Evolutionary conservation across 371 early-diverging fungal genomes (phyloP), one percentile per base, ranked within the genome.

Genomic region (Mucor irregularis): DNA sequence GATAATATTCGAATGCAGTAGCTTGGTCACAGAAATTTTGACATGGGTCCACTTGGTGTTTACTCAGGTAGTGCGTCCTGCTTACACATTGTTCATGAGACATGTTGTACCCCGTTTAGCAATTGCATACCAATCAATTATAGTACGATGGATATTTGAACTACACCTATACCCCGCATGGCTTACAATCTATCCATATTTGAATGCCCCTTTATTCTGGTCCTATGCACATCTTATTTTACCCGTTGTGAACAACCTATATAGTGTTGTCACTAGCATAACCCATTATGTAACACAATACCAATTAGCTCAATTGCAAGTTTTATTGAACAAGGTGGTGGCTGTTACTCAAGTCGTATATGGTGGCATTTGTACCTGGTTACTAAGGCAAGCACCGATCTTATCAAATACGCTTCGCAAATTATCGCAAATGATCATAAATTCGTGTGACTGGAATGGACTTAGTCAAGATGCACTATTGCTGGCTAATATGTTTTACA

Each of bases 371-470:
- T 50, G 46, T 10, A 9, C 16, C 14, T 66, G 61, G 61, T 21
- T 66, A 5, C 26, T 34, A 14, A 49, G 30, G 17, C 66, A 66
- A 31, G 66, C 66, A 1, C 66, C 66, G 38, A 16, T 56, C 5
- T 17, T 66, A 24, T 47, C 57, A 2, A 28, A 16, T 9, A 24
- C 40, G 1, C 31, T 61, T 14, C 49, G 53, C 6, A 48, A 54
- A n/a, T 30, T 21, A 1, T 56, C 38, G 34, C 22, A 33, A 28
- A 6, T 4, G 13, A 17, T 49, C 17, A 42, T 33, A 13, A 21
- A 26, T 25, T n/a, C 17, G 5, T 42, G 44, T n/a, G 43, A 61
- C 22, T 66, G 66, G 66, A 3, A 37, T 11, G 17, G 13, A 0
- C 21, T 60, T 1, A 16, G 11, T 14, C 33, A 38, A 10, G 58